Percentiles rank a stretch among this genome's conserved stretches.
Conservation (phyloP, 805 yeast genomes). For the Spathaspora sp. region DNA sequence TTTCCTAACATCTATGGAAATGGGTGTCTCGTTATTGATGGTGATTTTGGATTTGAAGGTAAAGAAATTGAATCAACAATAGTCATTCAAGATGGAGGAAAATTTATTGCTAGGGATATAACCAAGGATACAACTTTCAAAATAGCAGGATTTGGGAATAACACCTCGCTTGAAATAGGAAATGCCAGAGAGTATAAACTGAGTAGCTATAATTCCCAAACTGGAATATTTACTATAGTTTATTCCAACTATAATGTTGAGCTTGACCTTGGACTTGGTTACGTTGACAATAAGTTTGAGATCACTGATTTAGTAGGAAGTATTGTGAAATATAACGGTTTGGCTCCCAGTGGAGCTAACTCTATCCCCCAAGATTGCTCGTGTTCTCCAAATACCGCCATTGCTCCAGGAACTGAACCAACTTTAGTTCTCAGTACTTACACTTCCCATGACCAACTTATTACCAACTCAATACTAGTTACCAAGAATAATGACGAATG, state of each 20-base stretch:
- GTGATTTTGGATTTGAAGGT: neutral
- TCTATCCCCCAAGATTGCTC: neutral
- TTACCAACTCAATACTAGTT: neutral
- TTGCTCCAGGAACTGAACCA: neutral
- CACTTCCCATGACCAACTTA: neutral
- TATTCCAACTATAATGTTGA: neutral
- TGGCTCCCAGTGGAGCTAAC: neutral
- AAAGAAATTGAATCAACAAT: neutral
- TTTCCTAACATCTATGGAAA: neutral
- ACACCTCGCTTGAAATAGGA: neutral
- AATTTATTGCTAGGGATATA: neutral
- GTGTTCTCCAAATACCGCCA: neutral
- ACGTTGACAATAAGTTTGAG: neutral
- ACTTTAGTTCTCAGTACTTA: neutral
- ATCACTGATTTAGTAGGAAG: neutral
- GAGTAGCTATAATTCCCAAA: neutral
- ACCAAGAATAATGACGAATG: neutral
- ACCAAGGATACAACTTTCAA: neutral
- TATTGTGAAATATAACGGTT: neutral
- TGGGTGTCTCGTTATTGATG: neutral
- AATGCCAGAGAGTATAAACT: neutral
- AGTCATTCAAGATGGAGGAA: neutral
- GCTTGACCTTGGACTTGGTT: neutral
- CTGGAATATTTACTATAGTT: neutral
- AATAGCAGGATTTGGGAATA: neutral